phyloP scores from a whole-genome alignment of 2,329 filamentous ascomycete genomes.

The Penicillium paneum region DNA sequence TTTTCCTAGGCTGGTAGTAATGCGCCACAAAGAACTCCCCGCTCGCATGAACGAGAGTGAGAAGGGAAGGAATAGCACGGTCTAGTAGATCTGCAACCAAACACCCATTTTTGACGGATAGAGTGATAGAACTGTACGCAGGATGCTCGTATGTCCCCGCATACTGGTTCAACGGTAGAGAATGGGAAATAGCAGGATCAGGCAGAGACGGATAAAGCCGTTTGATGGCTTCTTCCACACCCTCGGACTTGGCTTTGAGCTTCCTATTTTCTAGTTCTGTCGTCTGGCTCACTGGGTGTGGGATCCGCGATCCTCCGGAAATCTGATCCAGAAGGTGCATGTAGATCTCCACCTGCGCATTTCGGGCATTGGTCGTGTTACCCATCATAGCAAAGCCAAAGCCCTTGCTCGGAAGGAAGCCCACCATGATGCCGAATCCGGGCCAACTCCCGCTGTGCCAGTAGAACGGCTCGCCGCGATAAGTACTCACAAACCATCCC shows the following conservation, averaged over 20 bases:
- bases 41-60: neutral
- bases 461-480: conserved; percentile 20
- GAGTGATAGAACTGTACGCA: neutral
- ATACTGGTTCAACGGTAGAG: neutral
- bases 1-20: neutral
- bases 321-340: conserved; percentile 12
- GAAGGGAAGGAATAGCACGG: neutral
- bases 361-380: conserved; percentile 13
- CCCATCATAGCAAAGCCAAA: conserved; percentile 27
- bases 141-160: conserved; percentile 1
- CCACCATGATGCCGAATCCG: conserved; percentile 23
- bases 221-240: neutral
- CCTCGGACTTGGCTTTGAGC: neutral
- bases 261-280: neutral
- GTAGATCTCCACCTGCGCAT: conserved; percentile 13
- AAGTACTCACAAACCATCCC: conserved; percentile 24
- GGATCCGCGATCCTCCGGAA: neutral
- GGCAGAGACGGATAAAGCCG: conserved; percentile 3
- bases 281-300: neutral
- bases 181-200: neutral
- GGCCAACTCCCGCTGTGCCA: conserved; percentile 24
- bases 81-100: conserved; percentile 1
- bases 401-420: conserved; percentile 20
- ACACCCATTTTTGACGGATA: neutral
- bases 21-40: conserved; percentile 6